Conservation (phyloP, 2,329 filamentous ascomycete genomes). For the Epichloe uncinata region DNA sequence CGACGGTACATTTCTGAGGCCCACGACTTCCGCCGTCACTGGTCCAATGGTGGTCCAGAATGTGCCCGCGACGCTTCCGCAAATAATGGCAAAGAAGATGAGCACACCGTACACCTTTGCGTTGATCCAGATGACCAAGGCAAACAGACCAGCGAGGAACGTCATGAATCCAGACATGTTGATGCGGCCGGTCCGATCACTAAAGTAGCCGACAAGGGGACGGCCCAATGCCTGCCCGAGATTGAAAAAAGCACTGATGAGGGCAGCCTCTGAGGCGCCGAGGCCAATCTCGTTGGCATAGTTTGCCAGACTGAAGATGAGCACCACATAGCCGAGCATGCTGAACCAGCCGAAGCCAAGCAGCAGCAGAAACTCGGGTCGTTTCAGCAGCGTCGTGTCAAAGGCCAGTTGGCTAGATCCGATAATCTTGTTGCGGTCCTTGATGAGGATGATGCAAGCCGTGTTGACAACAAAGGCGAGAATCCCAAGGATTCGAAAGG, state of each 20-base stretch:
- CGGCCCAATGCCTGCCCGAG: slow-evolving; percentile 53
- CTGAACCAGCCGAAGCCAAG: slow-evolving; percentile 56
- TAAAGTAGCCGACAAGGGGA: slow-evolving; percentile 59
- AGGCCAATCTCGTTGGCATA: slow-evolving; percentile 59
- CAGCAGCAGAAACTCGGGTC: slow-evolving; percentile 49
- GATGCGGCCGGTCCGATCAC: slow-evolving; percentile 55
- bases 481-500: slow-evolving; percentile 52
- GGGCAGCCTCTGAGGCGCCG: slow-evolving; percentile 49
- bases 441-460: slow-evolving; percentile 47
- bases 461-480: slow-evolving; percentile 51
- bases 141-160: slow-evolving; percentile 48
- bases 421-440: slow-evolving; percentile 59
- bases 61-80: slow-evolving; percentile 56
- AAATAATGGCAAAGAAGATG: slow-evolving; percentile 58
- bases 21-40: slow-evolving; percentile 61
- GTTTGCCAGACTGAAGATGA: slow-evolving; percentile 65
- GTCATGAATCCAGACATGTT: slow-evolving; percentile 59
- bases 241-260: slow-evolving; percentile 59
- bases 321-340: slow-evolving; percentile 60
- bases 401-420: slow-evolving; percentile 54
- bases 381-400: slow-evolving; percentile 47
- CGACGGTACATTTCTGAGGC: slow-evolving; percentile 53
- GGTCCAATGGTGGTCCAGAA: slow-evolving; percentile 59
- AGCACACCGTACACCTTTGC: slow-evolving; percentile 49
- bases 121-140: slow-evolving; percentile 61